Percentiles rank a stretch among this genome's conserved stretches.
Evolutionary conservation across 768 basidiomycete species (phyloP).

Genomic region (Tylopilus sp.): DNA sequence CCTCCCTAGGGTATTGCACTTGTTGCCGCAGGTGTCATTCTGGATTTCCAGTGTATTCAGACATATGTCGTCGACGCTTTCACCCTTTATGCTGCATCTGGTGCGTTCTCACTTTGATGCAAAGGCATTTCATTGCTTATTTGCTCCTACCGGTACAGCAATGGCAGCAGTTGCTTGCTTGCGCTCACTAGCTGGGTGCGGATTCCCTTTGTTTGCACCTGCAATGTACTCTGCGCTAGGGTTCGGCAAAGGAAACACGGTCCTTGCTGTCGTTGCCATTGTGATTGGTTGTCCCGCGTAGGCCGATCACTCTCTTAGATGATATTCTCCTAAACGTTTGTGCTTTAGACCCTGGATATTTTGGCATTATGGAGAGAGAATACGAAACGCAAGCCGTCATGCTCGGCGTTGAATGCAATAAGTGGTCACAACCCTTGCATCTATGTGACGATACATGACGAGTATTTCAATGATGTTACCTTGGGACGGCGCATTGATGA

Average conservation of each 20-base stretch:
- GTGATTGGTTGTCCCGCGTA: slow-evolving; percentile 56
- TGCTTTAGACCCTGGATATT: slow-evolving; percentile 39
- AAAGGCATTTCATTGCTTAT: neutral
- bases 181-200: slow-evolving; percentile 66
- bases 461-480: neutral
- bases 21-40: slow-evolving; percentile 55
- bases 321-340: slow-evolving; percentile 27
- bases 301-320: neutral
- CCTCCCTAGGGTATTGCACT: slow-evolving; percentile 49
- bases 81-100: slow-evolving; percentile 64
- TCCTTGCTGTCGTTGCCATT: slow-evolving; percentile 58
- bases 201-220: slow-evolving; percentile 76
- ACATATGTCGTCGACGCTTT: slow-evolving; percentile 69
- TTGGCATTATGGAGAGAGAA: slow-evolving; percentile 46
- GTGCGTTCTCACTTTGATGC: slow-evolving; percentile 29
- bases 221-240: slow-evolving; percentile 63
- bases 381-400: slow-evolving; percentile 48
- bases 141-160: slow-evolving; percentile 33
- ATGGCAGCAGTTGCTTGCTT: slow-evolving; percentile 62
- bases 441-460: neutral
- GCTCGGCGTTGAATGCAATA: slow-evolving; percentile 19
- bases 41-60: slow-evolving; percentile 59
- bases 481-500: no score
- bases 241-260: slow-evolving; percentile 65
- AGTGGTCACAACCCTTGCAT: neutral